A percentile compares a stretch with the other conserved stretches of the same genome.
These are phyloP conservation scores for Malus hybrid DNA, from an alignment of 331 rosid species.

Conservation along the genomic window DNA sequence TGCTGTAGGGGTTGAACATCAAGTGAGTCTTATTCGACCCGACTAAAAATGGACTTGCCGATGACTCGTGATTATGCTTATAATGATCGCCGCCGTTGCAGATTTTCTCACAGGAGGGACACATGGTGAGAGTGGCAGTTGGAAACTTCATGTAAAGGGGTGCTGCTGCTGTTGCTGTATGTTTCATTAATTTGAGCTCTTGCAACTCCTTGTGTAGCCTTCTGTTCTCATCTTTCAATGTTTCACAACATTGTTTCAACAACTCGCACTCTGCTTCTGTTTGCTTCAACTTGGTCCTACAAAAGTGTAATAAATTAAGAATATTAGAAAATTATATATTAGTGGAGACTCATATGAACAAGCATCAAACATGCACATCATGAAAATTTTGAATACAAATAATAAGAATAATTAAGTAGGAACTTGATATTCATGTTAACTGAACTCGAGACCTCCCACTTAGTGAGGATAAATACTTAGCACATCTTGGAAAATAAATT, in stretches of 20 bases:
- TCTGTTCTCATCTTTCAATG: slow-evolving; percentile 62
- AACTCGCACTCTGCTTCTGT: slow-evolving; percentile 61
- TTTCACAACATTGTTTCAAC: slow-evolving; percentile 52
- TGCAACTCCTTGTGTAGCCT: slow-evolving; percentile 58
- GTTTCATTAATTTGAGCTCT: slow-evolving; percentile 54
- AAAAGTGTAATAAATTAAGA: neutral
- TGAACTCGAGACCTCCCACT: too few relatives aligned
- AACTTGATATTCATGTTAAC: too few relatives aligned
- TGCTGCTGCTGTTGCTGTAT: slow-evolving; percentile 6
- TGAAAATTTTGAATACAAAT: too few relatives aligned
- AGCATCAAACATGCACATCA: neutral
- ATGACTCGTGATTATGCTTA: slow-evolving; percentile 7
- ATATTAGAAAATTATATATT: too few relatives aligned
- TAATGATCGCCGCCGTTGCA: slow-evolving; percentile 1
- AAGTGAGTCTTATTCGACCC: slow-evolving; percentile 32
- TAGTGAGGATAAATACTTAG: too few relatives aligned
- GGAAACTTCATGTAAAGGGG: slow-evolving; percentile 53
- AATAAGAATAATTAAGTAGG: too few relatives aligned
- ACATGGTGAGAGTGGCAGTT: slow-evolving; percentile 49
- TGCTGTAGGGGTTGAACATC: slow-evolving; percentile 28
- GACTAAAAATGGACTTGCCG: slow-evolving; percentile 22
- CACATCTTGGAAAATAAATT: neutral
- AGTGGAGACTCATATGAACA: neutral
- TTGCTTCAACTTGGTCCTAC: slow-evolving; percentile 76
- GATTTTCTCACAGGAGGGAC: slow-evolving; percentile 74